Conservation (phyloP, 768 basidiomycete species). For the Naganishia onofrii region DNA sequence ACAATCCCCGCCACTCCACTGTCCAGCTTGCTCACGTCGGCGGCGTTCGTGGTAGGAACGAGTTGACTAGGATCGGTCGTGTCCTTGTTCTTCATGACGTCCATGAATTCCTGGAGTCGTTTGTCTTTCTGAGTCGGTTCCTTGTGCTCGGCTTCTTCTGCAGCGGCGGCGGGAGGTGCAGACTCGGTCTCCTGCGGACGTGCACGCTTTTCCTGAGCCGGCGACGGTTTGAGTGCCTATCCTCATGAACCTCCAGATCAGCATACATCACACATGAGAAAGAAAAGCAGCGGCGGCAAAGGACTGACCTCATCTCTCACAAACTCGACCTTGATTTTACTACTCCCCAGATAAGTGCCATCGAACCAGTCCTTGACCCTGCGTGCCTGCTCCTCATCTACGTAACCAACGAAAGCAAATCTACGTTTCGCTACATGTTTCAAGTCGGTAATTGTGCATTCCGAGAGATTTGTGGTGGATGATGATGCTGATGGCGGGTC, state of each 20-base stretch:
- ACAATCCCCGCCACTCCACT: conserved; percentile 30
- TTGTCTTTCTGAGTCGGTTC: conserved; percentile 44
- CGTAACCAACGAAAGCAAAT: conserved; percentile 92
- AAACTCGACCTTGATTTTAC: conserved; percentile 69
- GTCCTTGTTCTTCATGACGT: conserved; percentile 63
- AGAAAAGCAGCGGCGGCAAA: background rate
- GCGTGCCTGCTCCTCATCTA: conserved; percentile 69
- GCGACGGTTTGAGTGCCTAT: conserved; percentile 17
- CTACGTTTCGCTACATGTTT: conserved; percentile 76
- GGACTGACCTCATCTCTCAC: conserved; percentile 65
- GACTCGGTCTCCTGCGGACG: background rate
- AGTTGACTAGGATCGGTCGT: conserved; percentile 14
- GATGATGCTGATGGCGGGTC: conserved; percentile 34
- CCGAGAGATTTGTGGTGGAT: conserved; percentile 20
- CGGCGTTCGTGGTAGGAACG: conserved; percentile 18
- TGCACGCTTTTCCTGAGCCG: conserved; percentile 26
- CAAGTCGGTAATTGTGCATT: conserved; percentile 63
- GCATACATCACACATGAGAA: background rate
- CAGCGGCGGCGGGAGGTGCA: background rate
- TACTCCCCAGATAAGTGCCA: conserved; percentile 75
- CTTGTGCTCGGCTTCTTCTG: conserved; percentile 21
- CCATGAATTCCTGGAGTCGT: conserved; percentile 66
- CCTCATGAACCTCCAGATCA: background rate
- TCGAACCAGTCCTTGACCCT: conserved; percentile 80
- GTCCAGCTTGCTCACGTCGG: conserved; percentile 39